These are phyloP conservation scores for Panaeolus papilionaceus DNA, from an alignment of 768 basidiomycete species.

Conservation along the genomic window DNA sequence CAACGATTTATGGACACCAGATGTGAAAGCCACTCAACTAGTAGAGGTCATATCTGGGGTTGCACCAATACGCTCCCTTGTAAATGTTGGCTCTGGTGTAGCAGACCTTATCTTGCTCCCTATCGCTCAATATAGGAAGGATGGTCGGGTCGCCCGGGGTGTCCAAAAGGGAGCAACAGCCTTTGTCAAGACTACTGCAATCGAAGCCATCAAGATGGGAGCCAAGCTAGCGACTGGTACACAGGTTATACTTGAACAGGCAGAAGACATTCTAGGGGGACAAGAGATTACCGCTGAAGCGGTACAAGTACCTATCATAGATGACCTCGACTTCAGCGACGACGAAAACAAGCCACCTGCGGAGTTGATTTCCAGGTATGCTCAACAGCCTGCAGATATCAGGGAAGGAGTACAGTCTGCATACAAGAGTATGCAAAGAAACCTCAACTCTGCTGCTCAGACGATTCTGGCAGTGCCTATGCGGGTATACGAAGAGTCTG, in stretches of 20 bases:
- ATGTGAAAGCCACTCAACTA: slow-evolving; percentile 98
- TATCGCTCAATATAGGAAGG: slow-evolving; percentile 97
- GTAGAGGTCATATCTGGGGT: slow-evolving; percentile 98
- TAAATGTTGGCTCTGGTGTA: slow-evolving; percentile 96
- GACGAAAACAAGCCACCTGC: slow-evolving; percentile 50
- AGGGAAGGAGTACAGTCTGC: slow-evolving; percentile 90
- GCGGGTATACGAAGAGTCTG: slow-evolving; percentile 97
- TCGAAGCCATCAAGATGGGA: slow-evolving; percentile 95
- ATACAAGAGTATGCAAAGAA: slow-evolving; percentile 86
- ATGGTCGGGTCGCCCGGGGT: slow-evolving; percentile 90
- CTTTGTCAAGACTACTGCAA: slow-evolving; percentile 93
- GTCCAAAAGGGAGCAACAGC: slow-evolving; percentile 93
- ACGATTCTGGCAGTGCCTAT: slow-evolving; percentile 98
- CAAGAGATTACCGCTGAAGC: slow-evolving; percentile 74
- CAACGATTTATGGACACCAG: slow-evolving; percentile 99
- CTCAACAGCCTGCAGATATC: slow-evolving; percentile 86
- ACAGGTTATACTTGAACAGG: slow-evolving; percentile 95
- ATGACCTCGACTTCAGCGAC: slow-evolving; percentile 38
- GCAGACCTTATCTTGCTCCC: slow-evolving; percentile 96
- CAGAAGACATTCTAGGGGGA: slow-evolving; percentile 88
- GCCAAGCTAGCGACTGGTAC: slow-evolving; percentile 96
- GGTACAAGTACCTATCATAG: slow-evolving; percentile 52
- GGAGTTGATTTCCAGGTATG: slow-evolving; percentile 86
- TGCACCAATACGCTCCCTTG: slow-evolving; percentile 93
- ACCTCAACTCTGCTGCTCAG: slow-evolving; percentile 93